Base-by-base conservation (phyloP, 1,284 basidiomycete genomes). In the Somion occarium region DNA sequence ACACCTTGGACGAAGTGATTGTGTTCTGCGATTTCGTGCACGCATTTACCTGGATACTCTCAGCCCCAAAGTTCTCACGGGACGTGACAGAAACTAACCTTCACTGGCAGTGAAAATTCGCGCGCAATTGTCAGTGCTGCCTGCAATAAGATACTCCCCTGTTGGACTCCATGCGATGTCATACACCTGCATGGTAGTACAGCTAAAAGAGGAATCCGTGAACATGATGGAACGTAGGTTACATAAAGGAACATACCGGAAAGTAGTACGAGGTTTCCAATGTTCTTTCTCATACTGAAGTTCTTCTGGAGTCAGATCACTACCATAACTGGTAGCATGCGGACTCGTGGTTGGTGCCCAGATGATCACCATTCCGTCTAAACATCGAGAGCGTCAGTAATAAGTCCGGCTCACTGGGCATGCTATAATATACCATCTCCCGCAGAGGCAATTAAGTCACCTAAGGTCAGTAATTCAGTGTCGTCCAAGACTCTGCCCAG, bases 121-220 rank as follows among this genome's bases (percentile, higher is more conserved):
- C 0, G 94, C 95, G 2, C 88, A 91, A 64, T 98, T 98, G 68
- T 99, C 97, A 3, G 96, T 98, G 61, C 93, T 95, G 7, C 96
- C 96, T 12, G 93, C 88, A 47, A 98, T 82, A 53, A 99, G 80
- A 58, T 91, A 95, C 60, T 96, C 91, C 44, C 95, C 93, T 22
- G 90, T 88, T 0, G 97, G 97, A 57, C 92, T 94, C 96, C 96
- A 99, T 0, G 94, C 92, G 43, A 99, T 75, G 67, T 99, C 96
- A 67, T 99, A 98, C 11, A 99, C 93, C 68, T 98, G 94, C 80
- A 93, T 93, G 12, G 84, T 85, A 1, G 91, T 92, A 60, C 85
- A 87, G 47, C 88, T 89, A 55, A 46, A 46, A 30, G 45, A 23
- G 46, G 30, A 39, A 53, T 43, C 22, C 13, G 42, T 43, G 22